Evolutionary conservation across 257 asterid species (phyloP), one percentile per base, ranked within the genome.

Genomic region (Paraleonurus japonicus): DNA sequence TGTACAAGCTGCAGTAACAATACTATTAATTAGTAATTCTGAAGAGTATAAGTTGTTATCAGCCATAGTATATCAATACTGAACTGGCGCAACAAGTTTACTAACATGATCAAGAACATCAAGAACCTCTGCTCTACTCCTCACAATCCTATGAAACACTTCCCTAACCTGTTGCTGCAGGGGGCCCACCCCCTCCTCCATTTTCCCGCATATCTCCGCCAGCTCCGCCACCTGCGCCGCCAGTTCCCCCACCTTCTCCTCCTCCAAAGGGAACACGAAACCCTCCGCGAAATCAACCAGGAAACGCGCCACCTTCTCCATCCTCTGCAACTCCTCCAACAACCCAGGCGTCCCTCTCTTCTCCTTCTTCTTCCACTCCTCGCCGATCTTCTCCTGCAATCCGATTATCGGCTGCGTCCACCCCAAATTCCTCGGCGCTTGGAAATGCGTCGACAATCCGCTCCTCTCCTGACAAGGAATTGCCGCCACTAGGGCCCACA

Each of bases 301-400:
- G 0, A 78, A 67, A 4, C 81, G 83, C 0, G 95, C 95, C 61
- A 79, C 83, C 69, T 81, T 85, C 81, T 94, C 99, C 98, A 91
- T 85, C 75, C 80, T 82, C 76, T 84, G 91, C 47, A 85, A 17
- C 81, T 94, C 99, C 72, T 88, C 95, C 80, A 91, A n/a, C 70
- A 94, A 48, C 1, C 96, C 97, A 0, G 86, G 77, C 0, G 75
- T 81, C 15, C 96, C 96, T 15, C 72, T 91, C 83, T 89, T 94
- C 86, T 91, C 98, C 81, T 86, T 89, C 83, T 78, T 84, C 87
- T 94, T 94, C 97, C 93, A 91, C 7, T 89, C 96, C 63, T 94
- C 99, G 0, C 85, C 91, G 0, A 94, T 88, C 59, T 85, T 94
- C 71, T 94, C 99, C 27, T 91, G 96, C 43, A 91, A 78, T 61